phyloP scores from a whole-genome alignment of 1,139 yeast species.

The Zygosaccharomyces pseudobailii region DNA sequence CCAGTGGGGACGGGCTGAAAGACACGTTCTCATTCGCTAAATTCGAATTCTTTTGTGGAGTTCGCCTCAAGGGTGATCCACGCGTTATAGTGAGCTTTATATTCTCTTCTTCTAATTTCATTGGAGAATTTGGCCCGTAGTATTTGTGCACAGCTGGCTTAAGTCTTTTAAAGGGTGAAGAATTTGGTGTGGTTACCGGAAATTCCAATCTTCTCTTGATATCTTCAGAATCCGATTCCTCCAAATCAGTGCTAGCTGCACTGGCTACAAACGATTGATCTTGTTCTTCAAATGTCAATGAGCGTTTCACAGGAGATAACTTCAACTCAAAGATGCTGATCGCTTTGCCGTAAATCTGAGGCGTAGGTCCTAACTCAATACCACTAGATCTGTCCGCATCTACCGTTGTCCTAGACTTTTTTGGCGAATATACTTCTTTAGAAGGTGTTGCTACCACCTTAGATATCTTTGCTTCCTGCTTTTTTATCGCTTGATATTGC shows the following conservation, averaged over 20 bases:
- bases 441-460: background rate
- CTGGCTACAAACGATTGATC: background rate
- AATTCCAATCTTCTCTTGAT: constrained; percentile 18
- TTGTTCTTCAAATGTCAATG: constrained; percentile 1
- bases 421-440: background rate
- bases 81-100: constrained; percentile 9
- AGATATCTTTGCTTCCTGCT: constrained; percentile 6
- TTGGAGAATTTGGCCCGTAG: constrained; percentile 34
- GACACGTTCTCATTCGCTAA: constrained; percentile 1
- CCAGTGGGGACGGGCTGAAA: constrained; percentile 31
- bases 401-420: constrained; percentile 2
- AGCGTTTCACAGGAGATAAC: constrained; percentile 27
- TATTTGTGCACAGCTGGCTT: background rate
- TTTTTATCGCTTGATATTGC: constrained; percentile 27
- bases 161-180: constrained; percentile 18
- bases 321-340: constrained; percentile 32
- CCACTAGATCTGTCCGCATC: background rate
- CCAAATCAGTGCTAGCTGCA: constrained; percentile 2
- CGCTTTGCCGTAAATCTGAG: constrained; percentile 34
- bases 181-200: constrained; percentile 12
- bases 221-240: background rate
- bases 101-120: constrained; percentile 20
- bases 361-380: constrained; percentile 32
- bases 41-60: constrained; percentile 4
- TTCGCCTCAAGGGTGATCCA: constrained; percentile 7